Percentiles rank a stretch among this genome's conserved stretches.
phyloP scores from a whole-genome alignment of 2,329 filamentous ascomycete species.

The Fusarium begoniae region DNA sequence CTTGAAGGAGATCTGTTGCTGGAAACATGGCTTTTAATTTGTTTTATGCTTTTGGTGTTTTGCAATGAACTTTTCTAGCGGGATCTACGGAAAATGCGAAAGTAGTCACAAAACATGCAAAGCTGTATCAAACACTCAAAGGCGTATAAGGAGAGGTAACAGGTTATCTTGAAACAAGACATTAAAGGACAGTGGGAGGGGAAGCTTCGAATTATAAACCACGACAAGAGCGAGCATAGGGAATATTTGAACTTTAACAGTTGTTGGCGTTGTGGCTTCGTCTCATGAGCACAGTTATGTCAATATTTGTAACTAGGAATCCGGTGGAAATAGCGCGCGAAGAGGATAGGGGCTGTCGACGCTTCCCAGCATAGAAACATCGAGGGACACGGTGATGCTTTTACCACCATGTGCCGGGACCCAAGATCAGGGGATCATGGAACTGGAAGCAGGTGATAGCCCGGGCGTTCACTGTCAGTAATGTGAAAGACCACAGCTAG shows the following conservation, averaged over 20 bases:
- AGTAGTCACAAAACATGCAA: constrained; percentile 24
- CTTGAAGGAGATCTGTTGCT: constrained; percentile 30
- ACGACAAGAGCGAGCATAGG: constrained; percentile 35
- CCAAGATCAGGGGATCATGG: background rate
- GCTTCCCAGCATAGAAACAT: background rate
- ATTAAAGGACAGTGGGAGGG: background rate
- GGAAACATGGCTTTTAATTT: constrained; percentile 21
- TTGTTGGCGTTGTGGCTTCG: constrained; percentile 29
- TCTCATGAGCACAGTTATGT: constrained; percentile 28
- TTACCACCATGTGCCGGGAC: background rate
- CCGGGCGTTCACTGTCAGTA: background rate
- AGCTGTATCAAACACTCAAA: constrained; percentile 11
- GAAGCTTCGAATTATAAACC: constrained; percentile 24
- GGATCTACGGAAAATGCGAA: constrained; percentile 16
- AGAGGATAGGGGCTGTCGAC: background rate
- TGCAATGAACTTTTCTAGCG: constrained; percentile 26
- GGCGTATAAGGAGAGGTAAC: constrained; percentile 23
- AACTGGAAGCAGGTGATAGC: background rate
- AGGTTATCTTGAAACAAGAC: constrained; percentile 17
- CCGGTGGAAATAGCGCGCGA: background rate
- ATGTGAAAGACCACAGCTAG: constrained; percentile 25
- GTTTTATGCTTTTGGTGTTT: constrained; percentile 23
- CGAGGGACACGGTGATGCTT: background rate
- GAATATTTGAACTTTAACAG: constrained; percentile 23
- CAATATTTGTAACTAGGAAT: constrained; percentile 25